Base-by-base conservation (phyloP, 192 early-diverging fungal species). In the Entomortierella chlamydospora region DNA sequence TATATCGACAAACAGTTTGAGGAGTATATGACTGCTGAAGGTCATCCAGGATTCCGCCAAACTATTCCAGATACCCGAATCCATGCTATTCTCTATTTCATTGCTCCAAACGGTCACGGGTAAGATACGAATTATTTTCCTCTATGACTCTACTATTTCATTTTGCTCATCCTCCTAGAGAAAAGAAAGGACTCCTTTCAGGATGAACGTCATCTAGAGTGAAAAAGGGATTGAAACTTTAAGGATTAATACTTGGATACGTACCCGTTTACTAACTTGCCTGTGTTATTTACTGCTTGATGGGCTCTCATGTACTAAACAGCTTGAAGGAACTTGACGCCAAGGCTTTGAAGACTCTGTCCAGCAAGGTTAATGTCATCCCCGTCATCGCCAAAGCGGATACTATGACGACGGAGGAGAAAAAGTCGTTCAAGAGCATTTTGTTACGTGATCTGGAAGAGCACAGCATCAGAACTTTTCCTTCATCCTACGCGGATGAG, bases 1-100 rank as follows among this genome's bases (percentile, higher is more conserved):
- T 99, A 96, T 83, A 90, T 99, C 67, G 95, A 99, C 81, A 94
- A 95, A 63, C 97, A 99, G 84, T 96, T 95, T 84, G 89, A 93
- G 66, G 89, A 84, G 70, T 95, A 95, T 73, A 88, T 96, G 84
- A 86, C 89, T 72, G 92, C 92, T 80, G 97, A 97, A 82, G 82
- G 89, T 70, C 85, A 90, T 79, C 83, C 89, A 34, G 74, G 70
- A 78, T 84, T 93, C 59, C 87, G 96, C 65, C 85, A 90, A 56
- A 85, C 90, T 47, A 86, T 91, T 41, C 90, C 93, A 60, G 96
- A 99, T 81, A 90, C 96, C 76, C 88, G 97, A 37, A 93, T 99
- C 37, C 95, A 99, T 83, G 95, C 90, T 50, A 94, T 95, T 69
- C 86, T 99, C 67, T 99, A 97, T 86, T 99, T 99, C 81, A 94